Conservation (phyloP, 2,329 filamentous ascomycete genomes). For the Bisporella sp. region DNA sequence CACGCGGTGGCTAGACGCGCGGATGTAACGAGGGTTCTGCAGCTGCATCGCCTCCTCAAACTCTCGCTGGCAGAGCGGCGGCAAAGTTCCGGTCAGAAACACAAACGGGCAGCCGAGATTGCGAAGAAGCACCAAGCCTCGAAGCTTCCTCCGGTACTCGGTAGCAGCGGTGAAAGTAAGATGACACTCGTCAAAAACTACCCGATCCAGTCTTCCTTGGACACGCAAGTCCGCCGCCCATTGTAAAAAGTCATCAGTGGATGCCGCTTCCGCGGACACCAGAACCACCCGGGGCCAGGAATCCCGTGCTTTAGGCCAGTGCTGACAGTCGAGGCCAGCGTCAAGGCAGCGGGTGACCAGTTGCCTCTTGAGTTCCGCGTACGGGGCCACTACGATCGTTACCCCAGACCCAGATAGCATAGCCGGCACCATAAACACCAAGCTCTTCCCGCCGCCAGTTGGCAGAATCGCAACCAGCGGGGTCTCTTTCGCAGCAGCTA, state of each 20-base stretch:
- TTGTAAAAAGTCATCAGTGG: constrained; percentile 1
- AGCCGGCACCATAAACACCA: constrained; percentile 4
- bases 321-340: neutral
- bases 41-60: neutral
- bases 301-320: constrained; percentile 1
- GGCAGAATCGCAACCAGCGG: too few species aligned
- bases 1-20: neutral
- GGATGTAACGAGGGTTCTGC: neutral
- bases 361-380: constrained; percentile 1
- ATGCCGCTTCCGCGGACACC: constrained; percentile 3
- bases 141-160: constrained; percentile 1
- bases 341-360: neutral
- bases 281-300: neutral
- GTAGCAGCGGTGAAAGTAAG: constrained; percentile 2
- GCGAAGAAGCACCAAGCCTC: constrained; percentile 2
- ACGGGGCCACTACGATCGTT: constrained; percentile 5
- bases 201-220: neutral
- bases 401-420: constrained; percentile 1
- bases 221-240: constrained; percentile 2
- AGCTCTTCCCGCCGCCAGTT: constrained; percentile 4
- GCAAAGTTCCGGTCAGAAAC: constrained; percentile 1
- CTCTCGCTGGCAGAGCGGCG: neutral
- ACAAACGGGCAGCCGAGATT: constrained; percentile 6
- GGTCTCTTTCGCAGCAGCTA: too few species aligned
- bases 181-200: constrained; percentile 7